A percentile compares a stretch with the other conserved stretches of the same genome.
phyloP scores from a whole-genome alignment of 495 filamentous ascomycete genomes.

The Geoglossum glabrum region DNA sequence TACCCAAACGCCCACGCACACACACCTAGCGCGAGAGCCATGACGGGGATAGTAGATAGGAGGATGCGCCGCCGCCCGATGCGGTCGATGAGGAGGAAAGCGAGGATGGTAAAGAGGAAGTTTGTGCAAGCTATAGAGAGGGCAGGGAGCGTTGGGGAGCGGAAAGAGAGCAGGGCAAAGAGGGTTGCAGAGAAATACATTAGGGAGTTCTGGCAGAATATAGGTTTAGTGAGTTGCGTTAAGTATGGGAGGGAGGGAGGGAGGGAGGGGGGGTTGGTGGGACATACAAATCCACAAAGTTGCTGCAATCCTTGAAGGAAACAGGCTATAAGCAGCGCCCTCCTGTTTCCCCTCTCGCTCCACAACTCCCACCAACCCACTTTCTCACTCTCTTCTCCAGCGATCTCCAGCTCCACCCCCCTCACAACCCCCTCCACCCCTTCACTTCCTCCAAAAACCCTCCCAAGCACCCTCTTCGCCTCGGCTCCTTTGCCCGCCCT shows the following conservation, averaged over 20 bases:
- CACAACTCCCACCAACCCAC: slow-evolving; percentile 9
- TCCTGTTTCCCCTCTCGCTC: slow-evolving; percentile 6
- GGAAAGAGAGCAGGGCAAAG: not conserved
- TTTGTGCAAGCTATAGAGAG: slow-evolving; percentile 51
- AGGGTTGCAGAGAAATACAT: slow-evolving; percentile 17
- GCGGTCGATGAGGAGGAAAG: slow-evolving; percentile 59
- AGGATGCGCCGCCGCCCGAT: slow-evolving; percentile 66
- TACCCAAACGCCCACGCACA: slow-evolving; percentile 32
- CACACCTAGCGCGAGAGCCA: slow-evolving; percentile 48
- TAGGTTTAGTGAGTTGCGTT: not conserved
- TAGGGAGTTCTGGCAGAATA: slow-evolving; percentile 20
- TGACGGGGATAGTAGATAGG: slow-evolving; percentile 67
- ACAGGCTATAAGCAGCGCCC: slow-evolving; percentile 67
- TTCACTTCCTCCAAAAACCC: slow-evolving; percentile 36
- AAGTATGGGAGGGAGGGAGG: not conserved
- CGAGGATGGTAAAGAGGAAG: slow-evolving; percentile 56
- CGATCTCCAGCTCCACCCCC: slow-evolving; percentile 47
- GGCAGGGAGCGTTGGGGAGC: slow-evolving; percentile 15
- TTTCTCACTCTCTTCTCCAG: slow-evolving; percentile 36
- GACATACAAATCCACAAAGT: slow-evolving; percentile 56
- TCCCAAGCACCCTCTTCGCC: slow-evolving; percentile 41
- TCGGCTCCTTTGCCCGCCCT: slow-evolving; percentile 36
- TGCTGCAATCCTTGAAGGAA: slow-evolving; percentile 79
- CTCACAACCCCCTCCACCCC: slow-evolving; percentile 35
- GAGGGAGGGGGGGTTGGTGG: slow-evolving; percentile 13